phyloP scores from a whole-genome alignment of 108 stramenopile species.

The Cyclotella cryptica region DNA sequence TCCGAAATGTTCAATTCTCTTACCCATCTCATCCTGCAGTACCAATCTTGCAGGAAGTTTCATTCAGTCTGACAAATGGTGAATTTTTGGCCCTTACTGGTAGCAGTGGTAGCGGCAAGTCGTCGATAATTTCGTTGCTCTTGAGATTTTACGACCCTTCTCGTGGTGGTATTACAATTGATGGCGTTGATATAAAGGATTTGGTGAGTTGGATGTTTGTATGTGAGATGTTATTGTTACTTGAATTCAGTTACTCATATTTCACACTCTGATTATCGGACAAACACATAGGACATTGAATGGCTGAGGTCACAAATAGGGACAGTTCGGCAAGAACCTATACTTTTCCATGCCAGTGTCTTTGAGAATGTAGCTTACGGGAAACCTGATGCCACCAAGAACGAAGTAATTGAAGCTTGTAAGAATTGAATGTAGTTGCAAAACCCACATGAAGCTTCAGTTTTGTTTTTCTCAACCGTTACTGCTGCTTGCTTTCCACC shows the following conservation, averaged over 20 bases:
- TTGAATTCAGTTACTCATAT: background rate
- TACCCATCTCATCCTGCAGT: constrained; percentile 85
- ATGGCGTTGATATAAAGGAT: constrained; percentile 66
- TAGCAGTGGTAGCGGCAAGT: constrained; percentile 75
- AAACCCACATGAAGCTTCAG: too few relatives aligned
- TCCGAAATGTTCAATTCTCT: constrained; percentile 80
- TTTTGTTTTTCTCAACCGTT: too few relatives aligned
- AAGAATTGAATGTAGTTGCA: background rate
- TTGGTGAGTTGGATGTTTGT: constrained; percentile 14
- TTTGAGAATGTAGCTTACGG: constrained; percentile 84
- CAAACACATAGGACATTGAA: constrained; percentile 34
- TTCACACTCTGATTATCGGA: background rate
- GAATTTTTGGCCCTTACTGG: constrained; percentile 75
- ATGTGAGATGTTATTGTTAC: too few relatives aligned
- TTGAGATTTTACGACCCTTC: constrained; percentile 78
- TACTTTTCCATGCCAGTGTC: constrained; percentile 78
- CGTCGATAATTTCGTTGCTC: constrained; percentile 68
- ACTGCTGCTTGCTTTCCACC: too few relatives aligned
- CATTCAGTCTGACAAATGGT: constrained; percentile 43
- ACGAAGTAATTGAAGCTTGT: constrained; percentile 60
- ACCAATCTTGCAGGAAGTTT: constrained; percentile 60
- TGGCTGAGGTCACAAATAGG: constrained; percentile 74
- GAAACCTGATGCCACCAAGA: constrained; percentile 52
- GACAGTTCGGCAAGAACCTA: constrained; percentile 85
- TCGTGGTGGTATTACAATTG: constrained; percentile 62